Percentiles rank a stretch among this genome's conserved stretches.
phyloP scores from a whole-genome alignment of 495 filamentous ascomycete species.

The Hypoxylon cercidicola region DNA sequence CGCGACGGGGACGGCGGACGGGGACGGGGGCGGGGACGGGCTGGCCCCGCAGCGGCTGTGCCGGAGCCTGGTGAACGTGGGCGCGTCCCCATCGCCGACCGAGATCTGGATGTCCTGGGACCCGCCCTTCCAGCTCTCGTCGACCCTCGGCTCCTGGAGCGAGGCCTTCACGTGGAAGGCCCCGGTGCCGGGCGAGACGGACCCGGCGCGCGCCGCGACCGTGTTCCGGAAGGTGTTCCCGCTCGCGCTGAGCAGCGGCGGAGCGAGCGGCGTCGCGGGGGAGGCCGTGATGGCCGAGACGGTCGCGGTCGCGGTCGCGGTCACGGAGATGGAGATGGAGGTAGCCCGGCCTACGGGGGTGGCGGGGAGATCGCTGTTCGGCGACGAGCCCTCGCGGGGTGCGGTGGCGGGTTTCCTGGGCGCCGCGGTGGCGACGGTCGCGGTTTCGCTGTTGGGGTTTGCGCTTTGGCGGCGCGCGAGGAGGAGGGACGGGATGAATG shows the following conservation, averaged over 20 bases:
- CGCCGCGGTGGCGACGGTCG: constrained; percentile 6
- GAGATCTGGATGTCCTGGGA: constrained; percentile 33
- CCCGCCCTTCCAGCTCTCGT: constrained; percentile 13
- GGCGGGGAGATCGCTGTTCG: not conserved
- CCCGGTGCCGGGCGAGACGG: constrained; percentile 13
- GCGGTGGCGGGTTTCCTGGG: constrained; percentile 9
- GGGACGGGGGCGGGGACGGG: constrained; percentile 6
- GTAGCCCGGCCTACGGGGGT: not conserved
- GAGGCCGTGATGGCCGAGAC: not conserved
- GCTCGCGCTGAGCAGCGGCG: constrained; percentile 19
- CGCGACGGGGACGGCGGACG: constrained; percentile 23
- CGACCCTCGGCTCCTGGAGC: not conserved
- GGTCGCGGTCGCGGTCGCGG: not conserved
- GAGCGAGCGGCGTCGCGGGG: not conserved
- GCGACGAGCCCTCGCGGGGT: not conserved
- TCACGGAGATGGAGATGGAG: not conserved
- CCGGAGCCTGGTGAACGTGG: constrained; percentile 11
- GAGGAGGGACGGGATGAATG: constrained; percentile 10
- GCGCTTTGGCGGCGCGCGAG: constrained; percentile 12
- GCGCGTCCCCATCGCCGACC: constrained; percentile 1
- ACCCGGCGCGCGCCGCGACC: constrained; percentile 21
- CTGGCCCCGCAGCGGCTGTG: constrained; percentile 31
- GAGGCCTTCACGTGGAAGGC: constrained; percentile 31
- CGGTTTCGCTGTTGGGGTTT: constrained; percentile 8
- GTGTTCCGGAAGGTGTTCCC: constrained; percentile 36